phyloP scores from a whole-genome alignment of 495 filamentous ascomycete genomes.

The Aspergillus heteromorphus region DNA sequence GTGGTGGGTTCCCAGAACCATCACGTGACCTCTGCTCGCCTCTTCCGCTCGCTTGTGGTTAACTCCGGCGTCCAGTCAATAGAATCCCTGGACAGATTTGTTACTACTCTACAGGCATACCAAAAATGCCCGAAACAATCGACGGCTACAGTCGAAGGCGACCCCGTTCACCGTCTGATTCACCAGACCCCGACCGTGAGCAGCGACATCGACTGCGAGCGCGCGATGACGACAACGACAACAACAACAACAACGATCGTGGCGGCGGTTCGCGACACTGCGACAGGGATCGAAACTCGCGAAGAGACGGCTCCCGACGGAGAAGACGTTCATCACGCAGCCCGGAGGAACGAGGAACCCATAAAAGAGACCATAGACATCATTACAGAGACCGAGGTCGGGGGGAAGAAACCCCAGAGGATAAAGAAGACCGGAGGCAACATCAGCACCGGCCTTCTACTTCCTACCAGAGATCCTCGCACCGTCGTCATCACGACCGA shows the following conservation, averaged over 20 bases:
- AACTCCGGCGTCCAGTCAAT: too few relatives aligned
- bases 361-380: conserved; percentile 21
- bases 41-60: too few relatives aligned
- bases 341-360: conserved; percentile 18
- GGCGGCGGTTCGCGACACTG: conserved; percentile 26
- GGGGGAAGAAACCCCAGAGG: conserved; percentile 19
- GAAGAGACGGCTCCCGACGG: conserved; percentile 22
- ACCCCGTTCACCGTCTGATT: conserved; percentile 16
- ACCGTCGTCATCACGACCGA: conserved; percentile 27
- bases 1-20: too few relatives aligned
- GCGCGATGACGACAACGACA: conserved; percentile 18
- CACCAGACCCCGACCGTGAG: conserved; percentile 19
- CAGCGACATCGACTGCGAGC: conserved; percentile 24
- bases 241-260: too few relatives aligned
- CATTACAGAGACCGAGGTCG: conserved; percentile 25
- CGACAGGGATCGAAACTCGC: conserved; percentile 28
- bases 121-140: conserved; percentile 16
- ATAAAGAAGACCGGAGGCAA: conserved; percentile 13
- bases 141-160: conserved; percentile 17
- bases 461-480: conserved; percentile 24
- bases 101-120: too few relatives aligned
- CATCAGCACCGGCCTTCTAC: conserved; percentile 3
- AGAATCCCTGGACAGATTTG: too few relatives aligned
- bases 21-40: too few relatives aligned
- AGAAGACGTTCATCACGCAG: conserved; percentile 29